Conservation (phyloP, 192 early-diverging fungal genomes). For the Coemansia sp. region DNA sequence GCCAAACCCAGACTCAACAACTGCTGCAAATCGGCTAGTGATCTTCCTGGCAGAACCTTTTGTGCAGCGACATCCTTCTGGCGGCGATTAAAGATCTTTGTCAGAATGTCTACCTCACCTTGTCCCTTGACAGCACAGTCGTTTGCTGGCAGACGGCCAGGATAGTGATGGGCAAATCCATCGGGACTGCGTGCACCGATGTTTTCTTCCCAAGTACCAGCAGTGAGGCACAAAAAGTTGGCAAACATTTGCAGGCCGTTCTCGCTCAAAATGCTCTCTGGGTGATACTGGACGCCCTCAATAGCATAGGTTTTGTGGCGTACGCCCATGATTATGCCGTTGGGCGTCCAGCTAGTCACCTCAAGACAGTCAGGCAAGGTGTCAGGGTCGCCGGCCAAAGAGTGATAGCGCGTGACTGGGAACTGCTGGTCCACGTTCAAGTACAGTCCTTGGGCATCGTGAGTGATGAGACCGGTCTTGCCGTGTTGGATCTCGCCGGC, state of each 20-base stretch:
- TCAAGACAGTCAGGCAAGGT: slow-evolving; percentile 85
- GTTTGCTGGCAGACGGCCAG: slow-evolving; percentile 14
- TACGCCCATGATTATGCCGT: slow-evolving; percentile 92
- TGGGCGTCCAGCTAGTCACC: slow-evolving; percentile 83
- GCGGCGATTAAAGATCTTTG: slow-evolving; percentile 82
- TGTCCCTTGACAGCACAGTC: slow-evolving; percentile 17
- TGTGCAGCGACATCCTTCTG: slow-evolving; percentile 75
- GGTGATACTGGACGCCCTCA: slow-evolving; percentile 98
- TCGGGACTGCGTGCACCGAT: slow-evolving; percentile 32
- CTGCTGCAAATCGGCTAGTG: slow-evolving; percentile 66
- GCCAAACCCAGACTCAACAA: slow-evolving; percentile 70
- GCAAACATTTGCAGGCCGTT: slow-evolving; percentile 83
- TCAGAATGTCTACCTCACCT: slow-evolving; percentile 66
- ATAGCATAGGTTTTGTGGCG: slow-evolving; percentile 87
- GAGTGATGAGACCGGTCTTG: slow-evolving; percentile 88
- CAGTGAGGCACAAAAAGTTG: slow-evolving; percentile 88
- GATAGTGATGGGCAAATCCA: slow-evolving; percentile 28
- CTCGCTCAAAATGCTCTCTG: slow-evolving; percentile 96
- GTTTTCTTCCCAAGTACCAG: slow-evolving; percentile 85
- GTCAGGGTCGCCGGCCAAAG: slow-evolving; percentile 81
- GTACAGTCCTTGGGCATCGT: slow-evolving; percentile 92
- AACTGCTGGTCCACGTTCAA: slow-evolving; percentile 82
- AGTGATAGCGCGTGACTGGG: slow-evolving; percentile 95
- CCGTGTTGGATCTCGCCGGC: slow-evolving; percentile 99
- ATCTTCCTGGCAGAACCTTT: slow-evolving; percentile 73